These are phyloP conservation scores for Aspergillus campestris DNA, from an alignment of 495 filamentous ascomycete species.

Conservation along the genomic window DNA sequence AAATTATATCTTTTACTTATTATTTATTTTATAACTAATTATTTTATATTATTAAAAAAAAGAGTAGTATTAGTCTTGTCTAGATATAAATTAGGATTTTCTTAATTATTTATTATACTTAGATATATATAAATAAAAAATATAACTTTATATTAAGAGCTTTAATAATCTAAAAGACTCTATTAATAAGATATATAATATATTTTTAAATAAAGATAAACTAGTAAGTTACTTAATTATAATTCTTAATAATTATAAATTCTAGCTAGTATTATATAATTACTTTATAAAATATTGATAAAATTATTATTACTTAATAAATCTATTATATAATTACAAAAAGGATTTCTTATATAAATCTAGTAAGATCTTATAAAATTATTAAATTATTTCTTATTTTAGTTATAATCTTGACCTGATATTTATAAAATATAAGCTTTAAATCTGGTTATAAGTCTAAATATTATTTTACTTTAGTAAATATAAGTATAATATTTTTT, in stretches of 20 bases:
- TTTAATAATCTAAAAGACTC: slow-evolving; percentile 2
- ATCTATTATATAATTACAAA: background rate
- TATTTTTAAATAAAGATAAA: too few relatives aligned
- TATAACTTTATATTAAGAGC: slow-evolving; percentile 8
- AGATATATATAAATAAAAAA: slow-evolving; percentile 5
- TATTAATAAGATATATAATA: slow-evolving; percentile 2
- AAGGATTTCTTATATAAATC: background rate
- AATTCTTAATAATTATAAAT: too few relatives aligned
- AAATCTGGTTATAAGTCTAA: too few relatives aligned
- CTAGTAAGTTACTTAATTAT: too few relatives aligned
- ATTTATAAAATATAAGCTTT: too few relatives aligned
- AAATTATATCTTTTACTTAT: background rate
- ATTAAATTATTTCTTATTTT: too few relatives aligned
- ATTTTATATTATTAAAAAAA: background rate
- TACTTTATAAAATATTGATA: slow-evolving; percentile 8
- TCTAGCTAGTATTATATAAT: too few relatives aligned
- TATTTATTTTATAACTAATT: background rate
- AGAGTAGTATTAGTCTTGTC: background rate
- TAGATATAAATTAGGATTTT: background rate
- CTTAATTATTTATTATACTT: slow-evolving; percentile 3
- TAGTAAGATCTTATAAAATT: background rate
- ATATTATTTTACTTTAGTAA: too few relatives aligned
- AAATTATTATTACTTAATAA: slow-evolving; percentile 16
- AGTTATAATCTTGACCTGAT: too few relatives aligned
- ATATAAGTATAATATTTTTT: background rate